Evolutionary conservation across 2,329 filamentous ascomycete species (phyloP).

Genomic region (Verticillium isaacii): DNA sequence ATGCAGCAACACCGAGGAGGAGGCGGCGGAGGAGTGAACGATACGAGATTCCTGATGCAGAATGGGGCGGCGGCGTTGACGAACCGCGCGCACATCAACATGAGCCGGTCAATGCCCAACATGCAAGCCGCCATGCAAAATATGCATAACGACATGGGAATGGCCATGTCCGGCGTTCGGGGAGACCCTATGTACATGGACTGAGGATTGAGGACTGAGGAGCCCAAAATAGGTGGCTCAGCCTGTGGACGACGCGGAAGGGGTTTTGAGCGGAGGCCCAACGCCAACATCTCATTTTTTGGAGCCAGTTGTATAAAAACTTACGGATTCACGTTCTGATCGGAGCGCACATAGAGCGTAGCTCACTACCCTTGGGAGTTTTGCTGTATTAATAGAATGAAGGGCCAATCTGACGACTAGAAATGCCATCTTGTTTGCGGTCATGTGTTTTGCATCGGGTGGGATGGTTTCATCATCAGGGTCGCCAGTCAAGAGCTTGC

Average conservation of each 20-base stretch:
- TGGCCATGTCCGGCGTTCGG: conserved; percentile 39
- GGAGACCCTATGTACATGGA: conserved; percentile 50
- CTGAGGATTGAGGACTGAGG: conserved; percentile 17
- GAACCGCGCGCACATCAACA: conserved; percentile 30
- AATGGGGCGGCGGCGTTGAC: conserved; percentile 30
- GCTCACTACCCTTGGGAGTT: neutral
- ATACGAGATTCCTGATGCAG: conserved; percentile 38
- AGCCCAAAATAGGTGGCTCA: neutral
- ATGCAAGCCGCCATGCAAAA: conserved; percentile 37
- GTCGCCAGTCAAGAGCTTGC: neutral
- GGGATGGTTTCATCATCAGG: neutral
- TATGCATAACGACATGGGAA: conserved; percentile 37
- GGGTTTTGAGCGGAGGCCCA: neutral
- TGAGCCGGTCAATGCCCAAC: conserved; percentile 41
- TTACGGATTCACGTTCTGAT: conserved; percentile 1
- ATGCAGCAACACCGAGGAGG: conserved; percentile 15
- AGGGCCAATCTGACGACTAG: neutral
- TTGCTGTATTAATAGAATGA: conserved; percentile 1
- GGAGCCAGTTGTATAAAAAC: neutral
- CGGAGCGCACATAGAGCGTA: conserved; percentile 1
- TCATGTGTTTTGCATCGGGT: neutral
- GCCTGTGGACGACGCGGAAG: neutral
- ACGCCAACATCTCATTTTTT: neutral
- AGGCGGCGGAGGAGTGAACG: conserved; percentile 5
- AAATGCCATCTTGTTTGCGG: neutral